Base-by-base conservation (phyloP, 208 protist genomes). In the Trypanosoma theileri region DNA sequence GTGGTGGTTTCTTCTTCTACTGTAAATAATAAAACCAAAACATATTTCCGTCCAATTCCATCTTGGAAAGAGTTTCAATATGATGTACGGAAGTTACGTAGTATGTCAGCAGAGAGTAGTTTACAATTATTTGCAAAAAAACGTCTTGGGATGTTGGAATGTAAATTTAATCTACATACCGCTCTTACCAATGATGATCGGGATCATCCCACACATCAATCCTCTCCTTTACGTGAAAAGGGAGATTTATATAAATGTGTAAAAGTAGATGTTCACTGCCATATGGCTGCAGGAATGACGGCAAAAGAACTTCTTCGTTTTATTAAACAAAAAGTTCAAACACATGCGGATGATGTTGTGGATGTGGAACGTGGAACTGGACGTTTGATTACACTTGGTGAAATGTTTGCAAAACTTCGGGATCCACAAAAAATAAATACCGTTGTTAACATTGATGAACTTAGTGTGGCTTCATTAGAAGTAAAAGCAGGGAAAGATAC, bases 201-300 rank as follows among this genome's bases (percentile, higher is more conserved):
- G 59, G 84, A 86, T 48, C 60, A 42, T 48, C 82, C 76, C 22
- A 57, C 9, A 12, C 40, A 22, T 4, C 19, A 12, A 3, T 41
- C 26, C 14, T 26, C 19, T 3, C 1, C 48, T 19, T 10, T 58
- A 54, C 16, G 55, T 61, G 71, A 71, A 52, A 74, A 80, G 44
- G 85, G 82, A 31, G 89, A 93, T 68, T 60, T 88, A 14, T 89
- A 93, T 73, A 87, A 89, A 66, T 89, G 80, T 66, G 72, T 90
- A 41, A 95, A 93, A 75, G 89, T 95, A 7, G 89, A 95, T 69
- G 85, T 91, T 56, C 86, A 95, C 77, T 89, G 84, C 53, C 86
- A 93, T 76, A 89, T 92, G 81, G 85, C 86, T 0, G 75, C 76
- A 26, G 85, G 85, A 31, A 80, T 95, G 56, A 93, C 89, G n/a